Evolutionary conservation across 75 land plant species (phyloP).

Genomic region (Picea glauca): DNA sequence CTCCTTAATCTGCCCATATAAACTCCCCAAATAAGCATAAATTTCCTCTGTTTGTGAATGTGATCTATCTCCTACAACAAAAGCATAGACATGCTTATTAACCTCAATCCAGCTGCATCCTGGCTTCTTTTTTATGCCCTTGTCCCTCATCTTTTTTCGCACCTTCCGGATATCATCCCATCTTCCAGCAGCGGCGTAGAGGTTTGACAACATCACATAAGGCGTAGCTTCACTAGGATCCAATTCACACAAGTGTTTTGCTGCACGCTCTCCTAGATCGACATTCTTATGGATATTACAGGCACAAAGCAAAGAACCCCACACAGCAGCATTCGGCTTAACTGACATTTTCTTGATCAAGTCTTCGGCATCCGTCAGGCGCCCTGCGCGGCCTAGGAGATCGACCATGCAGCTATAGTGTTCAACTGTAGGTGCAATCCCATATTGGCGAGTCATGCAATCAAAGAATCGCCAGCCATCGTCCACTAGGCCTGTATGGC

Average conservation of each 20-base stretch:
- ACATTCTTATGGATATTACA: conserved; percentile 20
- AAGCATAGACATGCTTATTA: conserved; percentile 8
- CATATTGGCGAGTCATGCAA: conserved; percentile 7
- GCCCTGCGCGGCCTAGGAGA: conserved; percentile 26
- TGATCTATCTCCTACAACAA: conserved; percentile 15
- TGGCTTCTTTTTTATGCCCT: conserved; percentile 15
- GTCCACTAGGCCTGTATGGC: conserved; percentile 25
- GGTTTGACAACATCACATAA: conserved; percentile 26
- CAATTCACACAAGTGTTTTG: conserved; percentile 10
- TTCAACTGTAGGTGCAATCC: background rate
- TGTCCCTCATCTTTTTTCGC: conserved; percentile 12
- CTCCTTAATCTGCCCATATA: conserved; percentile 6
- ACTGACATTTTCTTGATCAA: conserved; percentile 24
- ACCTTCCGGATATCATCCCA: conserved; percentile 17
- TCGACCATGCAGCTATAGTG: conserved; percentile 25
- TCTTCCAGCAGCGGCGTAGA: conserved; percentile 19
- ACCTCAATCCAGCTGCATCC: conserved; percentile 24
- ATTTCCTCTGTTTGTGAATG: conserved; percentile 16
- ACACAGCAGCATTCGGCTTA: conserved; percentile 15
- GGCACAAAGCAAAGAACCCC: conserved; percentile 24
- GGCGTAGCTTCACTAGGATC: conserved; percentile 13
- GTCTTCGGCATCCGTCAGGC: conserved; percentile 12
- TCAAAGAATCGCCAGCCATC: conserved; percentile 14
- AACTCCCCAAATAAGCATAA: conserved; percentile 16
- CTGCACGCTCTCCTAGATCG: conserved; percentile 1